Base-by-base conservation (phyloP, 2,329 filamentous ascomycete genomes). In the Hymenotorrendiella dingleyae region DNA sequence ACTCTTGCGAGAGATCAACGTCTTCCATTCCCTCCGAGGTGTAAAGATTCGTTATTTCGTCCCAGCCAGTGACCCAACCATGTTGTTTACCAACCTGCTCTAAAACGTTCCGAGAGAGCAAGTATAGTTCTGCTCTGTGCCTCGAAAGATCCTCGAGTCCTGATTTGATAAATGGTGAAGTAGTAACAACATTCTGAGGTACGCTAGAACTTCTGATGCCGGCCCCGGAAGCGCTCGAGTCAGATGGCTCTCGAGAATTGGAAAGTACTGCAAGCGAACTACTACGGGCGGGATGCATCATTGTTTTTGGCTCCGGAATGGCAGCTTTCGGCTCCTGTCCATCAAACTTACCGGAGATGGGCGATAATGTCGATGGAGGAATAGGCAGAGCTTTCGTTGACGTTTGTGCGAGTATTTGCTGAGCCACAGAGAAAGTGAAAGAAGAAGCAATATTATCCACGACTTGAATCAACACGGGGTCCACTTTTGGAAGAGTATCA, bases 101-200 rank as follows among this genome's bases (percentile, higher is more conserved):
- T 0, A 97, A 69, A 4, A 93, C 76, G 49, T 86, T 87, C 42
- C 91, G 75, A 7, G 88, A 90, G 29, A 95, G 67, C 43, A 86
- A 69, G 47, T 88, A 84, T 2, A 97, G 72, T 57, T 95, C 88
- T 5, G 87, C 91, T 55, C 91, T 76, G 47, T 81, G 80, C 33
- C 86, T 86, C 26, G 90, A 86, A 19, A 97, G 70, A 42, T 94
- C 85, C 58, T 94, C 85, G 1, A 90, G 68, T 0, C 91, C 89
- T 6, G 67, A 57, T 47, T 80, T 82, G 12, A 75, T 64, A 42
- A 80, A 77, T 0, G 71, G 56, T 4, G 67, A 65, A 14, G 67
- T 48, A 8, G 58, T 59, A 38, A 78, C 65, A 2, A 57, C 56
- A 36, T 49, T 42, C 4, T 69, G 66, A 3, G 68, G 53, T 1